Evolutionary conservation across 257 asterid species (phyloP).

Genomic region (Paulownia fortunei): DNA sequence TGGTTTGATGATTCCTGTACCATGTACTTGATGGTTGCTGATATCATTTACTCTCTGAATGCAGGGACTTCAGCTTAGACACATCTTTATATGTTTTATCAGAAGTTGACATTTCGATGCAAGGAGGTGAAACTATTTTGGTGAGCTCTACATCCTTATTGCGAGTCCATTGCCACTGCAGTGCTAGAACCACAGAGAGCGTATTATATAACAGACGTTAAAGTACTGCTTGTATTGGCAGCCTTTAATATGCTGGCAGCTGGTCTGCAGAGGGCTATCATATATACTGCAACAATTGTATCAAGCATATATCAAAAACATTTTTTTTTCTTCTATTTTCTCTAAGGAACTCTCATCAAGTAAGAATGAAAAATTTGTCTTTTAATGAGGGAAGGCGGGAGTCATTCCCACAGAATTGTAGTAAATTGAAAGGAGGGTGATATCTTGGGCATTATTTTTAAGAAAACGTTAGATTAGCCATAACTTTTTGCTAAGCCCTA

Average conservation of each 20-base stretch:
- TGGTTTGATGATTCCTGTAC: conserved; percentile 21
- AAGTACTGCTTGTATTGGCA: not conserved
- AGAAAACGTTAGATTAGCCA: conserved; percentile 11
- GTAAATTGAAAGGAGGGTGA: conserved; percentile 24
- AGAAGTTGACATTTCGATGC: conserved; percentile 72
- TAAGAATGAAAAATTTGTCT: conserved; percentile 5
- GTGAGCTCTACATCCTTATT: conserved; percentile 54
- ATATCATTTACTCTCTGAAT: conserved; percentile 35
- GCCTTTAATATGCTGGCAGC: conserved; percentile 14
- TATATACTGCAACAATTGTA: conserved; percentile 11
- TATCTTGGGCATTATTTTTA: not conserved
- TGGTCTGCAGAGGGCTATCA: conserved; percentile 7
- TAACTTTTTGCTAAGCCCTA: not conserved
- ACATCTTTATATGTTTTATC: conserved; percentile 64
- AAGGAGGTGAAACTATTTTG: conserved; percentile 73
- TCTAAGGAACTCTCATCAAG: not conserved
- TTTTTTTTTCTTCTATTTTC: not conserved
- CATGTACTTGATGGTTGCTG: conserved; percentile 17
- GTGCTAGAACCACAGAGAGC: conserved; percentile 7
- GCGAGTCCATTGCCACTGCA: conserved; percentile 14
- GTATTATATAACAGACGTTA: not conserved
- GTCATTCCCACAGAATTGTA: not conserved
- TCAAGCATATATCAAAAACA: not conserved
- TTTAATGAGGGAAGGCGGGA: not conserved
- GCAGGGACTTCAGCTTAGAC: conserved; percentile 66